A percentile compares a stretch with the other conserved stretches of the same genome.
phyloP scores from a whole-genome alignment of 768 basidiomycete species.

The Mycena sanguinolenta region DNA sequence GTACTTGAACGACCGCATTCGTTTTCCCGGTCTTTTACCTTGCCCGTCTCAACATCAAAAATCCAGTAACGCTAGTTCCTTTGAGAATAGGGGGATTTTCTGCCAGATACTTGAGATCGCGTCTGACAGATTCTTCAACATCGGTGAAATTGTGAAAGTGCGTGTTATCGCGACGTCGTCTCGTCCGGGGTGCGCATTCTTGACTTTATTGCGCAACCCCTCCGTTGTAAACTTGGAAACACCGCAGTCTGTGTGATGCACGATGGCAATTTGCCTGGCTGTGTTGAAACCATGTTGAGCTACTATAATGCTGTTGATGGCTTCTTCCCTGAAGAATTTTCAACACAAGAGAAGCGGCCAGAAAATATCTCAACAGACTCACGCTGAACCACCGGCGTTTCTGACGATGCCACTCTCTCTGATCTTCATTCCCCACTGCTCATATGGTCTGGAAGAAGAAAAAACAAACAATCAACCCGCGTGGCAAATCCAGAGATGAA shows the following conservation, averaged over 20 bases:
- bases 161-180: constrained; percentile 47
- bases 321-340: constrained; percentile 53
- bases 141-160: constrained; percentile 58
- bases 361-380: constrained; percentile 40
- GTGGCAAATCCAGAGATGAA: not conserved
- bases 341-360: not conserved
- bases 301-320: constrained; percentile 63
- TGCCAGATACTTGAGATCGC: constrained; percentile 60
- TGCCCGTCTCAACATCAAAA: constrained; percentile 64
- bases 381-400: constrained; percentile 67
- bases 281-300: constrained; percentile 67
- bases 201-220: constrained; percentile 53
- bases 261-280: constrained; percentile 60
- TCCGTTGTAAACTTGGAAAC: constrained; percentile 62
- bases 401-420: constrained; percentile 67
- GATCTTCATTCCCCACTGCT: constrained; percentile 54
- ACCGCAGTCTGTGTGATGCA: constrained; percentile 70
- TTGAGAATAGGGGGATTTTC: constrained; percentile 55
- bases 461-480: not conserved
- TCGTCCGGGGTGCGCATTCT: constrained; percentile 41
- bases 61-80: constrained; percentile 59
- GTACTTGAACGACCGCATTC: not conserved
- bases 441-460: constrained; percentile 61
- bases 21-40: constrained; percentile 47
- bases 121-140: constrained; percentile 54